Base-by-base conservation (phyloP, 2,329 filamentous ascomycete species). In the Pyricularia grisea region DNA sequence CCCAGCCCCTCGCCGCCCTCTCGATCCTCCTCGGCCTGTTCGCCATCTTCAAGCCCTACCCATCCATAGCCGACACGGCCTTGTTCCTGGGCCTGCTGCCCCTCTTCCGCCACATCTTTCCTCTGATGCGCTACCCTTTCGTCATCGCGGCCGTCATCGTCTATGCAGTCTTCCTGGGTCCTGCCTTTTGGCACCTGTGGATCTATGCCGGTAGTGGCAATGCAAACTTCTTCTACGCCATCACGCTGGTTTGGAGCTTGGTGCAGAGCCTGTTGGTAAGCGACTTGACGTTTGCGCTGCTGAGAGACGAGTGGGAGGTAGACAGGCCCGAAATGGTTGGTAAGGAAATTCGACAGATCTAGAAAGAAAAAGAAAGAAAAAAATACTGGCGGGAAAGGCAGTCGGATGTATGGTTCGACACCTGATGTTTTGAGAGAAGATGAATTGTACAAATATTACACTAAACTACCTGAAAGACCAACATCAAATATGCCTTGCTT, bases 191-290 rank as follows among this genome's bases (percentile, higher is more conserved):
- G 78, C 90, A 99, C 77, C 83, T 99, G 5, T 99, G 95, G 95
- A 94, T 99, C 70, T 99, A 98, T 76, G 95, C 95, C 2, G 95
- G 95, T 67, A 97, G 93, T 69, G 95, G 95, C 31, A 99, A 99
- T 75, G 95, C 95, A 70, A 99, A 99, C 78, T 99, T 99, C 81
- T 99, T 99, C 81, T 99, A 99, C 77, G 95, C 95, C 72, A 98
- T 99, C 74, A 99, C 95, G 0, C 82, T 99, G n/a, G 95, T 99
- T 0, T 99, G 95, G 95, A 97, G 93, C 76, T 79, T 99, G 28
- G 95, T 93, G 0, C 85, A 97, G 73, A 94, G 93, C 55, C 84
- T 99, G 71, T 81, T 99, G 33, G 87, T 98, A 7, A 93, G 92
- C 12, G 95, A 99, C 77, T 84, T 93, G 68, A 84, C 97, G 2